Evolutionary conservation across 352 stramenopile genomes (phyloP), one percentile per base, ranked within the genome.

Genomic region (Globisporangium camurandrum): DNA sequence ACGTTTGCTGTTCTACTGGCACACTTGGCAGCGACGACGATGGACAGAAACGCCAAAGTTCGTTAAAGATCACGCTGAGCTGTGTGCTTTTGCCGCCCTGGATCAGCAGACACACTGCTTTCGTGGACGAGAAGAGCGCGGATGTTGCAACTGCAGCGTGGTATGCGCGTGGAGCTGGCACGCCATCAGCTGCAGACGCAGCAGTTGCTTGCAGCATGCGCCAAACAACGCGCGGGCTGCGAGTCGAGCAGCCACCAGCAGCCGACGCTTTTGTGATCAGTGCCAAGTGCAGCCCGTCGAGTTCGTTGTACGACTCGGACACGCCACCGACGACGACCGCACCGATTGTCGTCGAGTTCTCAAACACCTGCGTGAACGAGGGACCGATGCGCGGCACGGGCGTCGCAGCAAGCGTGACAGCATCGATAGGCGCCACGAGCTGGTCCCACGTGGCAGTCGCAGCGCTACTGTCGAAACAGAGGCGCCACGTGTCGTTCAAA

Each of bases 41-140:
- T 4, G 77, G 77, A 40, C 73, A 89, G 24, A 89, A 55, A 0
- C 71, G 62, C 78, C 78, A 87, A n/a, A 89, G 54, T n/a, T 89
- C 72, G 41, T 71, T 63, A 40, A 84, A 84, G 56, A 89, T 81
- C n/a, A 58, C 42, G 17, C 62, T 71, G 19, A 66, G 60, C 34
- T 59, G 42, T 30, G 58, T 47, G 48, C 49, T 81, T n/a, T 77
- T 77, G 8, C 78, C 78, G 8, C 78, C 78, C 14, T 74, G 81
- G 16, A 89, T 44, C 11, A 89, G 23, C 33, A 87, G 22, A 47
- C 78, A 87, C 16, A 53, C 56, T 31, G 57, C 61, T 20, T 61
- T 58, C 16, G 59, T 43, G 0, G 60, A 24, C 0, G 54, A 56
- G 27, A 71, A 76, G 22, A 73, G 55, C 27, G 52, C 66, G 0